phyloP scores from a whole-genome alignment of 2,329 filamentous ascomycete species.

The Juglanconis sp. region DNA sequence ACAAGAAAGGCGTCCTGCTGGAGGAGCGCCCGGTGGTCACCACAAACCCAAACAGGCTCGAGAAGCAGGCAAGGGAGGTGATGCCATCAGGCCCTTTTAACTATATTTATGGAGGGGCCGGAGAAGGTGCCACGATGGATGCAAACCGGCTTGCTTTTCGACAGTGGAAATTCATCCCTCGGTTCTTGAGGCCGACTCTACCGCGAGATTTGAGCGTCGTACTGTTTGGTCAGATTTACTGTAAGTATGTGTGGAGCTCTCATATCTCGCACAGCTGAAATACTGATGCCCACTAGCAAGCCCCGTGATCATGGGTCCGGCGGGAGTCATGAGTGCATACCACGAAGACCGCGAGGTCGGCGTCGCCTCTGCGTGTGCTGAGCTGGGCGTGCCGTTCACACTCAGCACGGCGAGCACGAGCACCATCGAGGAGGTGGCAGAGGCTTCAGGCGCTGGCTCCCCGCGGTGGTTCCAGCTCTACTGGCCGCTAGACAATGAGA shows the following conservation, averaged over 20 bases:
- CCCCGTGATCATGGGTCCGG: slow-evolving; percentile 62
- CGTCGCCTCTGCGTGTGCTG: slow-evolving; percentile 58
- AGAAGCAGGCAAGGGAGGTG: slow-evolving; percentile 49
- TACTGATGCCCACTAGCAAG: slow-evolving; percentile 15
- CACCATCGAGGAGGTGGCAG: slow-evolving; percentile 64
- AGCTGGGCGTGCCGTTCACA: slow-evolving; percentile 62
- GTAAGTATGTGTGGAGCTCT: slow-evolving; percentile 22
- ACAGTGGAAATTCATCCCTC: slow-evolving; percentile 49
- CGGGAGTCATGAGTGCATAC: slow-evolving; percentile 67
- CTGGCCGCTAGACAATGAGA: slow-evolving; percentile 64
- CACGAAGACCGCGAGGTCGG: slow-evolving; percentile 64
- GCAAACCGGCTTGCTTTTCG: slow-evolving; percentile 57
- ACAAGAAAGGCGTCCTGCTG: slow-evolving; percentile 48
- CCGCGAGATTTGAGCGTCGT: slow-evolving; percentile 48
- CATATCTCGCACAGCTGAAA: not conserved
- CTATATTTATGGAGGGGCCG: slow-evolving; percentile 62
- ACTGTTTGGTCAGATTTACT: slow-evolving; percentile 50
- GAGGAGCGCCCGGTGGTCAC: slow-evolving; percentile 50
- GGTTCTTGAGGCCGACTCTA: slow-evolving; percentile 43
- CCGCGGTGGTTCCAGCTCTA: slow-evolving; percentile 73
- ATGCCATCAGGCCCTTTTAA: slow-evolving; percentile 50
- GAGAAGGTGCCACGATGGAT: slow-evolving; percentile 58
- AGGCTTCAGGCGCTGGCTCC: slow-evolving; percentile 49
- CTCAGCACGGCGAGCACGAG: slow-evolving; percentile 62
- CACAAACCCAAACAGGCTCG: slow-evolving; percentile 55